Evolutionary conservation across 225 moss, liverwort and hornwort genomes (phyloP), one percentile per base, ranked within the genome.

Genomic region (Antitrichia curtipendula): DNA sequence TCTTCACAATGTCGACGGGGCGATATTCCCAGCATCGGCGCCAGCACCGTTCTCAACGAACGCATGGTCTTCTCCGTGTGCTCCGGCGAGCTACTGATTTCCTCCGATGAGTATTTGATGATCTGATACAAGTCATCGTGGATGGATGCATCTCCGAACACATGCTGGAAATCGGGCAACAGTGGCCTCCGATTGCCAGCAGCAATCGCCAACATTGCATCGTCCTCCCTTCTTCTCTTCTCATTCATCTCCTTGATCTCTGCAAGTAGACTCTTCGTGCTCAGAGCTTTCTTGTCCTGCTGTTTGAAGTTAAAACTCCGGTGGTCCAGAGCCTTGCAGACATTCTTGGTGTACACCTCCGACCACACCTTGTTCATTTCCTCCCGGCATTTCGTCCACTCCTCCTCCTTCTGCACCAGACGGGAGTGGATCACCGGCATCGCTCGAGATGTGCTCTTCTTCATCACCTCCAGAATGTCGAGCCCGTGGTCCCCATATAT

Each of bases 291-390:
- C 91, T 97, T 97, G 90, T 97, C 97, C 87, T 97, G 96, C 90
- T 95, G 95, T 82, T 93, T 96, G 91, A 97, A 97, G 86, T 97
- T 94, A 90, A 94, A 97, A 87, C 97, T 97, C 77, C 96, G 92
- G 87, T 96, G 96, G 88, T 97, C 97, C 73, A 97, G 91, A 43
- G 97, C 96, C 91, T 97, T 97, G 43, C 94, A 92, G 73, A 92
- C 94, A 84, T 97, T 97, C 84, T 97, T 97, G 7, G 94, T 88
- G 86, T 97, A 97, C 25, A 97, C 97, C 88, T 97, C 97, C 6
- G 95, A 91, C 97, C 97, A 97, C 17, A 97, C 96, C 92, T 91
- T 97, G 89, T 97, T 97, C 97, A 97, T 96, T 74, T 97, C 97
- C 47, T 87, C 78, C 7, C 96, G 94, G 50, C 93, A 94, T 83